phyloP scores from a whole-genome alignment of 371 early-diverging fungal species.

The Funneliformis caledonium region DNA sequence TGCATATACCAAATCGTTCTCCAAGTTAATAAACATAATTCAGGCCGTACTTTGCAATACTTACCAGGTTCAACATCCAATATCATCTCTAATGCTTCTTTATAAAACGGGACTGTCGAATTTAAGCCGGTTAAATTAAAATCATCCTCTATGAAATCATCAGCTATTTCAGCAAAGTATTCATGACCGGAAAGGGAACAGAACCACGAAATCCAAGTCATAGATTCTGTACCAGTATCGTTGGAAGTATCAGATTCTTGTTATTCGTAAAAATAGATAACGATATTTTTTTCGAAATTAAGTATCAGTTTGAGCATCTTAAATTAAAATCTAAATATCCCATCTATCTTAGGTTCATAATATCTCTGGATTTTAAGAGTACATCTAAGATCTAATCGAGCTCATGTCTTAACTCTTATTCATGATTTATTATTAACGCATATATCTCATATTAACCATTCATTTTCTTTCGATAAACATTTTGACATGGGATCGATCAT shows the following conservation, averaged over 20 bases:
- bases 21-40: not conserved
- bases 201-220: slow-evolving; percentile 90
- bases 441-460: not conserved
- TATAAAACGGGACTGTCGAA: slow-evolving; percentile 79
- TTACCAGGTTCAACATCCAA: slow-evolving; percentile 79
- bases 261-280: not conserved
- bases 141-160: slow-evolving; percentile 89
- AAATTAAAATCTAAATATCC: not conserved
- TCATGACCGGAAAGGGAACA: slow-evolving; percentile 83
- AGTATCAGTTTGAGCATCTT: not conserved
- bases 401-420: not conserved
- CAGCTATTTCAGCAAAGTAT: slow-evolving; percentile 84
- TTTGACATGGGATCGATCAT: not conserved
- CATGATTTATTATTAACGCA: not conserved
- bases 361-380: not conserved
- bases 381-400: not conserved
- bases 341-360: too few species aligned
- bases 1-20: not conserved
- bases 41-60: not conserved
- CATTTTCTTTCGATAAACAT: not conserved
- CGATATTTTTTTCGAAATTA: not conserved
- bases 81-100: slow-evolving; percentile 83
- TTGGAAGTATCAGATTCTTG: slow-evolving; percentile 37
- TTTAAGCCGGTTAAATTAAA: slow-evolving; percentile 93
- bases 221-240: slow-evolving; percentile 37